phyloP scores from a whole-genome alignment of 106 monocot genomes.

The Platanthera zijinensis region DNA sequence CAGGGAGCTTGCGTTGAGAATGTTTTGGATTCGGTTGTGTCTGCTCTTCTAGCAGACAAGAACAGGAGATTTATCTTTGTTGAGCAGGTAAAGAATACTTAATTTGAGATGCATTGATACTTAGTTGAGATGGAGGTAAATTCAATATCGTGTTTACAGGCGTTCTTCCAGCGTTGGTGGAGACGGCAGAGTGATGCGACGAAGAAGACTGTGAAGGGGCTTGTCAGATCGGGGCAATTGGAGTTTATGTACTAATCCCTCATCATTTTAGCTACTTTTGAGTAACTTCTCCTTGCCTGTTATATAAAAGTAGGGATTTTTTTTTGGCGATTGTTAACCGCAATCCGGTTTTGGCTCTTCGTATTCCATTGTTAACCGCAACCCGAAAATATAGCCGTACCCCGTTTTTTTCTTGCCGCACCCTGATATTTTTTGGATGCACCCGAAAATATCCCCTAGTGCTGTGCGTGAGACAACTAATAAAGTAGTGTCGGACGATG shows the following conservation, averaged over 20 bases:
- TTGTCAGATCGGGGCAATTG: conserved; percentile 73
- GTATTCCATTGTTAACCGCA: too few relatives aligned
- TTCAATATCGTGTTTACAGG: conserved; percentile 26
- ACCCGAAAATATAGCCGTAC: too few relatives aligned
- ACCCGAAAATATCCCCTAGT: too few relatives aligned
- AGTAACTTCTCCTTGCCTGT: too few relatives aligned
- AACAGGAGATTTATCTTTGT: conserved; percentile 42
- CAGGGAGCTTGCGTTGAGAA: conserved; percentile 45
- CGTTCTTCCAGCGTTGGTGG: conserved; percentile 99
- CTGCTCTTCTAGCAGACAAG: conserved; percentile 25
- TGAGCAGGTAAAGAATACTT: conserved; percentile 28
- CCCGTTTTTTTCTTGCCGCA: too few relatives aligned
- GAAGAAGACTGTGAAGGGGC: conserved; percentile 59
- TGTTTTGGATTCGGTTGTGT: conserved; percentile 40
- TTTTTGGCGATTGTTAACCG: too few relatives aligned
- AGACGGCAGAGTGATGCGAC: conserved; percentile 65
- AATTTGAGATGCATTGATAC: neutral
- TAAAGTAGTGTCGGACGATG: too few relatives aligned
- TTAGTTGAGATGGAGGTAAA: neutral
- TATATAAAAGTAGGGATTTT: neutral
- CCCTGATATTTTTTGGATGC: too few relatives aligned
- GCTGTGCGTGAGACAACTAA: too few relatives aligned
- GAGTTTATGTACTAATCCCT: conserved; percentile 69
- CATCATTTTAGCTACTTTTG: neutral
- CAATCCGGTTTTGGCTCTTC: too few relatives aligned